A percentile compares a stretch with the other conserved stretches of the same genome.
Conservation (phyloP, 2,329 filamentous ascomycete species). For the Orbilia quercus region DNA sequence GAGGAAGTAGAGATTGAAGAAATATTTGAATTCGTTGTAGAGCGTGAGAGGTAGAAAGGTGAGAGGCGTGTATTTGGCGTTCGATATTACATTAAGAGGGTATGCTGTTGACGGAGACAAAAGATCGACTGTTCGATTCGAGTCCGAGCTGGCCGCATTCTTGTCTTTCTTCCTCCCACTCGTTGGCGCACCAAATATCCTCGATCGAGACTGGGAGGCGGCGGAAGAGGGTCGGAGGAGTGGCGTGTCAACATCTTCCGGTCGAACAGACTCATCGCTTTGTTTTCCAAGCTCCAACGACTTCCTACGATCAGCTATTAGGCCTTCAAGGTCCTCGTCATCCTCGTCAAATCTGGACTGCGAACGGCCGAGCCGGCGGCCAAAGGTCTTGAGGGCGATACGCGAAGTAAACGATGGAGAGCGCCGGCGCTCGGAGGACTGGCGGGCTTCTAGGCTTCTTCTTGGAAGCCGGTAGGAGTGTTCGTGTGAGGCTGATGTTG, state of each 20-base stretch:
- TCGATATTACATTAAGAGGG: slow-evolving; percentile 90
- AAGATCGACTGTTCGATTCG: slow-evolving; percentile 61
- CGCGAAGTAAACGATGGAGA: slow-evolving; percentile 62
- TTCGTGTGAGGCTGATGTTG: slow-evolving; percentile 41
- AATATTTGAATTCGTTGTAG: slow-evolving; percentile 99
- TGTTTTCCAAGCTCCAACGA: slow-evolving; percentile 44
- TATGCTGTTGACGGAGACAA: slow-evolving; percentile 67
- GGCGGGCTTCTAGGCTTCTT: slow-evolving; percentile 56
- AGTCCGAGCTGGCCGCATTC: slow-evolving; percentile 76
- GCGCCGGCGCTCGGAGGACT: slow-evolving; percentile 60
- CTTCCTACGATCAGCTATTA: slow-evolving; percentile 54
- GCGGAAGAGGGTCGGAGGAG: slow-evolving; percentile 46
- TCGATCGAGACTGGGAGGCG: slow-evolving; percentile 25
- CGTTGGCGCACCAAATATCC: slow-evolving; percentile 56
- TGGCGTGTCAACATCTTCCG: slow-evolving; percentile 47
- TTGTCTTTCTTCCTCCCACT: slow-evolving; percentile 60
- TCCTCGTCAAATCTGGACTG: slow-evolving; percentile 46
- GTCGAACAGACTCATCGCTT: slow-evolving; percentile 39
- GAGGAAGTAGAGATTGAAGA: slow-evolving; percentile 99
- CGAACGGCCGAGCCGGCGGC: slow-evolving; percentile 55
- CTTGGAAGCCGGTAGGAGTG: slow-evolving; percentile 55
- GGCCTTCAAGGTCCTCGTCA: slow-evolving; percentile 41
- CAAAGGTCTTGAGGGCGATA: slow-evolving; percentile 60
- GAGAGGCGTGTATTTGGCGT: slow-evolving; percentile 96
- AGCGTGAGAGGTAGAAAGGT: slow-evolving; percentile 93